These are phyloP conservation scores for Salvia miltiorrhiza DNA, from an alignment of 257 asterid genomes.

Conservation along the genomic window DNA sequence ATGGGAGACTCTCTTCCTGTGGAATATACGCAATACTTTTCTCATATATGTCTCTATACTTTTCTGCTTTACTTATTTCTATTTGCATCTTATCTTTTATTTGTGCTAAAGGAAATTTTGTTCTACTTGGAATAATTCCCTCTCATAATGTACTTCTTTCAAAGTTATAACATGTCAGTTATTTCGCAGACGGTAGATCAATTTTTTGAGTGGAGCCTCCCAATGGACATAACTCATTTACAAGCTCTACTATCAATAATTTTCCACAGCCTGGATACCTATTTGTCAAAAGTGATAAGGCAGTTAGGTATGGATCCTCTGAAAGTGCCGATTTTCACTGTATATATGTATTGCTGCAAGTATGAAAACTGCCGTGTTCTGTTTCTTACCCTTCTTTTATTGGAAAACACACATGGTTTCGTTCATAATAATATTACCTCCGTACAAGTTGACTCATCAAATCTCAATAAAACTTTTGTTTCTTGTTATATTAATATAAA, in stretches of 20 bases:
- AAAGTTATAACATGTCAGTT: slow-evolving; percentile 21
- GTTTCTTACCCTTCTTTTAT: slow-evolving; percentile 5
- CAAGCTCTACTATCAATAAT: slow-evolving; percentile 90
- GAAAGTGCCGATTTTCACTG: background rate
- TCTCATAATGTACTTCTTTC: background rate
- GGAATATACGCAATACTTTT: too few species aligned
- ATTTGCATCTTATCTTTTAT: background rate
- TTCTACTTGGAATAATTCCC: background rate
- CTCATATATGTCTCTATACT: too few species aligned
- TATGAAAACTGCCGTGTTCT: slow-evolving; percentile 1
- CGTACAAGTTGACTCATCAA: background rate
- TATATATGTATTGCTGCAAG: slow-evolving; percentile 1
- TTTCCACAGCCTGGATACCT: slow-evolving; percentile 87
- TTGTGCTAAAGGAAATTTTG: slow-evolving; percentile 14
- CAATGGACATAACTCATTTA: slow-evolving; percentile 89
- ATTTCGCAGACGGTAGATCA: slow-evolving; percentile 92
- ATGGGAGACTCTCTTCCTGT: too few species aligned
- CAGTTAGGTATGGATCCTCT: slow-evolving; percentile 59
- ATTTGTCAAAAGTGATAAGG: slow-evolving; percentile 62
- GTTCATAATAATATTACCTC: background rate
- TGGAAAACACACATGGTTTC: background rate
- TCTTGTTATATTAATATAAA: background rate
- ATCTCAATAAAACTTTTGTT: background rate
- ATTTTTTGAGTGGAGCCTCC: slow-evolving; percentile 82
- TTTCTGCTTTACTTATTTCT: too few species aligned